Evolutionary conservation across 306 rosid species (phyloP).

Genomic region (Mimosa bimucronata): DNA sequence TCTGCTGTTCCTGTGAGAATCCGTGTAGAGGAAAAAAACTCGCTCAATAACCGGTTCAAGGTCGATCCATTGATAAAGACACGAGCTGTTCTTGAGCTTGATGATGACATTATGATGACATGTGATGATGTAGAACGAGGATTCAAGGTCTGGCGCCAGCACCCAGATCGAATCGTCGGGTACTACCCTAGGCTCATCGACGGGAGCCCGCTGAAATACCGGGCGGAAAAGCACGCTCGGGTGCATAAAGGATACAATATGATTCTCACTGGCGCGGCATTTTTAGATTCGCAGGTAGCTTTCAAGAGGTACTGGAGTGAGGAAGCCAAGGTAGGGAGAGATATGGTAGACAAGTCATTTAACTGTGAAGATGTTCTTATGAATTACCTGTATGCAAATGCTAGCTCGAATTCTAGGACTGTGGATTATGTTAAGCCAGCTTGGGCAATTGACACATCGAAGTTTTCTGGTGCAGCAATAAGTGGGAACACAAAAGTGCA

Average conservation of each 20-base stretch:
- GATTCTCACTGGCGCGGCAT: constrained; percentile 99
- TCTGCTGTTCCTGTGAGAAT: constrained; percentile 85
- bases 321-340: constrained; percentile 75
- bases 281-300: constrained; percentile 73
- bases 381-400: constrained; percentile 89
- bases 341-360: constrained; percentile 66
- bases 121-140: constrained; percentile 97
- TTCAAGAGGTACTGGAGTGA: constrained; percentile 85
- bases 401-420: constrained; percentile 61
- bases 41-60: constrained; percentile 86
- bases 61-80: constrained; percentile 73
- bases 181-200: constrained; percentile 86
- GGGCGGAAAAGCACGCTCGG: constrained; percentile 83
- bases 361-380: constrained; percentile 93
- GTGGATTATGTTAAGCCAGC: constrained; percentile 96
- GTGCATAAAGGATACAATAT: constrained; percentile 83
- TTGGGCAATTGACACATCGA: constrained; percentile 97
- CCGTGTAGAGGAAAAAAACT: constrained; percentile 79
- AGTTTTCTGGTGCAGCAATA: constrained; percentile 89
- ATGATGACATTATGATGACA: constrained; percentile 97
- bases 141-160: constrained; percentile 88
- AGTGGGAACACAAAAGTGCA: constrained; percentile 84
- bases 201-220: constrained; percentile 72
- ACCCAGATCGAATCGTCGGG: constrained; percentile 89
- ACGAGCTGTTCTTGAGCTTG: constrained; percentile 97